Evolutionary conservation across 768 basidiomycete genomes (phyloP).

Genomic region (Thelephora ganbajun): DNA sequence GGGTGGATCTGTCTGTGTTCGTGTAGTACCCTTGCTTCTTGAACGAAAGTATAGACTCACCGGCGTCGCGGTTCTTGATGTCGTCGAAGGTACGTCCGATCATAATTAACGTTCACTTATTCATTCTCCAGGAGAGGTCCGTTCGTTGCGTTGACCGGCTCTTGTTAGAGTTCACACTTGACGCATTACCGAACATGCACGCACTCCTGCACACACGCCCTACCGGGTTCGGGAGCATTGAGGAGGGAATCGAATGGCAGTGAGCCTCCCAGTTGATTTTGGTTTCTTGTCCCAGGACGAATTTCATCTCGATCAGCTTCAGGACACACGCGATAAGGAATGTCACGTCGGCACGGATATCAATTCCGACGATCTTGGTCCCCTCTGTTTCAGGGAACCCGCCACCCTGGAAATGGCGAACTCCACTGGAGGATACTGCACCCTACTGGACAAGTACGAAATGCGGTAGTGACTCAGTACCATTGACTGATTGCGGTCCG

Average conservation of each 20-base stretch:
- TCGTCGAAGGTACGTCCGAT: constrained; percentile 59
- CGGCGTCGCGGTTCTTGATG: constrained; percentile 74
- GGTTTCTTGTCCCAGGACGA: neutral
- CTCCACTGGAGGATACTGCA: constrained; percentile 70
- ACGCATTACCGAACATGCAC: constrained; percentile 89
- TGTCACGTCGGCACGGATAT: constrained; percentile 68
- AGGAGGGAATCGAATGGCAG: constrained; percentile 95
- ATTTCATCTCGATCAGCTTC: constrained; percentile 32
- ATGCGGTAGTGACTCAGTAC: neutral
- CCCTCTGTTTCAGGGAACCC: constrained; percentile 22
- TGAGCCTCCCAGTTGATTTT: constrained; percentile 26
- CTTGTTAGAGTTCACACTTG: constrained; percentile 73
- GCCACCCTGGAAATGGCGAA: constrained; percentile 60
- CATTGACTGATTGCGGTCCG: neutral
- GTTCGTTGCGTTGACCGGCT: neutral
- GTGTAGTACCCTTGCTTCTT: constrained; percentile 53
- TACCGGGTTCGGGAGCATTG: constrained; percentile 67
- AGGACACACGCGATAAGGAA: constrained; percentile 76
- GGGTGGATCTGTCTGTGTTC: constrained; percentile 84
- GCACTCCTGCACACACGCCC: constrained; percentile 76
- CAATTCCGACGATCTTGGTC: constrained; percentile 68
- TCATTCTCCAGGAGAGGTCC: neutral
- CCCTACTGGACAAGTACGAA: constrained; percentile 79
- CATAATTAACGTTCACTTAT: neutral
- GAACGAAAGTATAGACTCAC: constrained; percentile 54